Evolutionary conservation across 176 grass and related monocot genomes (phyloP), one percentile per base, ranked within the genome.

Genomic region (Ensete glaucum): DNA sequence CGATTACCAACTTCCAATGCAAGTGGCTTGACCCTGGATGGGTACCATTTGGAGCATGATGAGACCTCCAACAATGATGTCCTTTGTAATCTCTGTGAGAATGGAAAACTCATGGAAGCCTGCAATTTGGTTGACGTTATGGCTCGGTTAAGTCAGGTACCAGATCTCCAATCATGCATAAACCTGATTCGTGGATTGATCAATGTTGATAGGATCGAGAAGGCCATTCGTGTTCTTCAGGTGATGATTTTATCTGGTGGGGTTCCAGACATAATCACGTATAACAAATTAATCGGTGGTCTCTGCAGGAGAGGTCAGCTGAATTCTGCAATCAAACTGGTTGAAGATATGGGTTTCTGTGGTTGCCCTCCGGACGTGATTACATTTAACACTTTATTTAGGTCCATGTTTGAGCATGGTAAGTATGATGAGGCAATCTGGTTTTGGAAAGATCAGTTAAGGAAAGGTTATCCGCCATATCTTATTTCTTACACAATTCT

Each of bases 341-440:
- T 86, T 52, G 81, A 89, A 24, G 76, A 82, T 67, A 86, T 89
- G 90, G 82, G 79, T 56, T 89, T 86, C 59, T 66, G 79, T 2
- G 84, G 90, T 72, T 86, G 84, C 69, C 81, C 48, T 71, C 90
- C 82, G 0, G 88, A 85, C 26, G 90, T 85, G 62, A 82, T 92
- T 71, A 89, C 90, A 62, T 92, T 89, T 56, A 92, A 92, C 64
- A 89, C 83, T 86, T 80, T 92, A 82, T 89, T 92, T 71, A 86
- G 86, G 82, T 89, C 81, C 82, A 87, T 89, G 90, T 86, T 80
- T 72, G 77, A 51, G 48, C 73, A 82, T 9, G 73, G 50, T 80
- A 80, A 84, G 81, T 86, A 86, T 80, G 82, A 80, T 29, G 81
- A 63, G 79, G 86, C 90, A 63, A 67, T 86, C 48, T 75, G 81